Evolutionary conservation across 2,329 filamentous ascomycete genomes (phyloP).

Genomic region (Huntiella omanensis): DNA sequence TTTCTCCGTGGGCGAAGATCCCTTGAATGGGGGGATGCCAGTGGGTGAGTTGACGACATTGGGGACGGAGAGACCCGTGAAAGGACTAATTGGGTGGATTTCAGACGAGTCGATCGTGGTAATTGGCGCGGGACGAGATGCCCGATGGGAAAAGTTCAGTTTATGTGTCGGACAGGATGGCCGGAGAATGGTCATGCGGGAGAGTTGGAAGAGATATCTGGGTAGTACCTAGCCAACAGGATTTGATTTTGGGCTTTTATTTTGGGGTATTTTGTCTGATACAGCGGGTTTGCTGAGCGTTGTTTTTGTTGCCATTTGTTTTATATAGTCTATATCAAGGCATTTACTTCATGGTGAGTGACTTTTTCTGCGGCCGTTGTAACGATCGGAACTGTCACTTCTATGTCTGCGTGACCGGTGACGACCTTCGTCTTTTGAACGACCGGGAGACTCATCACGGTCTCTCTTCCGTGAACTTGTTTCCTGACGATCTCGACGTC

Average conservation of each 20-base stretch:
- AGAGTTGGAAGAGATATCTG: constrained; percentile 71
- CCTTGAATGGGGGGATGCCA: constrained; percentile 25
- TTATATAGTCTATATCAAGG: background rate
- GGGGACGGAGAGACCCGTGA: constrained; percentile 42
- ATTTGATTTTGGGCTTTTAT: background rate
- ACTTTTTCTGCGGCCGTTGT: background rate
- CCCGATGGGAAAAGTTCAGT: constrained; percentile 74
- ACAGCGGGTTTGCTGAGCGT: background rate
- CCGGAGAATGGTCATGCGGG: constrained; percentile 43
- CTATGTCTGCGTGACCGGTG: constrained; percentile 23
- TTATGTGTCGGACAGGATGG: constrained; percentile 51
- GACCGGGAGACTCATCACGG: no score
- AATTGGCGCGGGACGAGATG: constrained; percentile 60
- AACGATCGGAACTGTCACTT: constrained; percentile 13
- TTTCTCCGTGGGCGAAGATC: constrained; percentile 71
- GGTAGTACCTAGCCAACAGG: constrained; percentile 19
- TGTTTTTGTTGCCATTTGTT: background rate
- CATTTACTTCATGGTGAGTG: no score
- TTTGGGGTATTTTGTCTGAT: background rate
- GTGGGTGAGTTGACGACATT: constrained; percentile 27
- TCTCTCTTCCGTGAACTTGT: no score
- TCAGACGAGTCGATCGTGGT: constrained; percentile 56
- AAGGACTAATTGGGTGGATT: constrained; percentile 74
- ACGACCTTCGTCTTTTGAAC: background rate
- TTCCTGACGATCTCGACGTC: no score